Evolutionary conservation across 768 basidiomycete species (phyloP).

Genomic region (Pholiota molesta): DNA sequence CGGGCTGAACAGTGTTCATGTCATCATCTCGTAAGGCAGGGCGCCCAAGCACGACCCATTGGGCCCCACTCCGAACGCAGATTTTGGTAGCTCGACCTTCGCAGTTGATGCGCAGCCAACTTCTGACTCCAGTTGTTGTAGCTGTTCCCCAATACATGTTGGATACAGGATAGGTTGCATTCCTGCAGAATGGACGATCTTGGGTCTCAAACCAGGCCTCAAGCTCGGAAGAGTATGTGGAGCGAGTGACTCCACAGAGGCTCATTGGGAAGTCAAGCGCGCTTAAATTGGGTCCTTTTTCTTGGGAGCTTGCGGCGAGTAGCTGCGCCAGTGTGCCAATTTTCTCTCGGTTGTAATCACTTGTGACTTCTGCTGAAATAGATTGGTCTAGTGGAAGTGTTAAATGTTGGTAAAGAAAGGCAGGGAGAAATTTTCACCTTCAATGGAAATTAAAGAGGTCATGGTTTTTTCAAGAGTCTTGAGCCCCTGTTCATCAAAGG

Average conservation of each 20-base stretch:
- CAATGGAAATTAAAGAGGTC: not conserved
- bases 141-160: conserved; percentile 2
- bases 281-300: conserved; percentile 4
- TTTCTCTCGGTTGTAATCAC: not conserved
- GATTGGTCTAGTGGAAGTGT: conserved; percentile 3
- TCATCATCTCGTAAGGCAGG: not conserved
- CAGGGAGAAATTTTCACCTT: not conserved
- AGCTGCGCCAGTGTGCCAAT: conserved; percentile 3
- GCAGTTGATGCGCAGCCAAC: not conserved
- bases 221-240: not conserved
- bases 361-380: not conserved
- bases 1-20: not conserved
- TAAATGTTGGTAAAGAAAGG: not conserved
- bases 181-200: conserved; percentile 7
- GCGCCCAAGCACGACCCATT: not conserved
- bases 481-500: not conserved
- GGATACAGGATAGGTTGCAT: not conserved
- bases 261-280: conserved; percentile 1
- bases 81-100: not conserved
- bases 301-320: not conserved
- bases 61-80: not conserved
- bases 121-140: not conserved
- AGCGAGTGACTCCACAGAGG: not conserved
- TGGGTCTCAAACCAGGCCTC: conserved; percentile 6
- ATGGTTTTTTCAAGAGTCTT: not conserved